Evolutionary conservation across 768 basidiomycete genomes (phyloP).

Genomic region (Mycena venus): DNA sequence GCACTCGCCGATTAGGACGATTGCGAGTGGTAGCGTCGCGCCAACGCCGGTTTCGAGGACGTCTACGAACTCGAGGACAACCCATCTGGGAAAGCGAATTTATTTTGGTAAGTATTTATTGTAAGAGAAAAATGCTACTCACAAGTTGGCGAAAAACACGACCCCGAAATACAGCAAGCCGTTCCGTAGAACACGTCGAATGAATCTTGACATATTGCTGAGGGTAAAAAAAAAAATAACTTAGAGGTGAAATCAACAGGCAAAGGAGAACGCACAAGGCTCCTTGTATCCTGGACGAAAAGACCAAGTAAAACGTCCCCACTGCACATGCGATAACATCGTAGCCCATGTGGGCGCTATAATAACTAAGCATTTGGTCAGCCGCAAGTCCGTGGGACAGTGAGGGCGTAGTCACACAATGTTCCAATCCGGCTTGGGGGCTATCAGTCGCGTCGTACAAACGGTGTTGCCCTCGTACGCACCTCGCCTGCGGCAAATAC

Average conservation of each 20-base stretch:
- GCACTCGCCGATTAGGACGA: slow-evolving; percentile 25
- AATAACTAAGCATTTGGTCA: slow-evolving; percentile 20
- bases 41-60: slow-evolving; percentile 23
- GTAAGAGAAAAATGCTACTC: background rate
- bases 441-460: background rate
- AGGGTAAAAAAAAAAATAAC: background rate
- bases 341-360: slow-evolving; percentile 24
- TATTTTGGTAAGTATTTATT: background rate
- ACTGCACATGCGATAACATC: slow-evolving; percentile 25
- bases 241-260: background rate
- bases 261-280: slow-evolving; percentile 16
- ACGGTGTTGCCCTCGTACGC: background rate
- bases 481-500: slow-evolving; percentile 2
- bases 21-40: slow-evolving; percentile 22
- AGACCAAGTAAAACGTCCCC: slow-evolving; percentile 24
- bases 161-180: slow-evolving; percentile 17
- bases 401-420: background rate
- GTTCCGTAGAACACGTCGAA: slow-evolving; percentile 17
- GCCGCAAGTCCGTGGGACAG: background rate
- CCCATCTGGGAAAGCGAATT: slow-evolving; percentile 15
- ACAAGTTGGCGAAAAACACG: slow-evolving; percentile 29
- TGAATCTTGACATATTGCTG: slow-evolving; percentile 28
- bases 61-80: slow-evolving; percentile 29
- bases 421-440: slow-evolving; percentile 21
- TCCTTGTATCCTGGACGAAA: slow-evolving; percentile 17